Base-by-base conservation (phyloP, 1,284 basidiomycete species). In the Farysia itapuensis region DNA sequence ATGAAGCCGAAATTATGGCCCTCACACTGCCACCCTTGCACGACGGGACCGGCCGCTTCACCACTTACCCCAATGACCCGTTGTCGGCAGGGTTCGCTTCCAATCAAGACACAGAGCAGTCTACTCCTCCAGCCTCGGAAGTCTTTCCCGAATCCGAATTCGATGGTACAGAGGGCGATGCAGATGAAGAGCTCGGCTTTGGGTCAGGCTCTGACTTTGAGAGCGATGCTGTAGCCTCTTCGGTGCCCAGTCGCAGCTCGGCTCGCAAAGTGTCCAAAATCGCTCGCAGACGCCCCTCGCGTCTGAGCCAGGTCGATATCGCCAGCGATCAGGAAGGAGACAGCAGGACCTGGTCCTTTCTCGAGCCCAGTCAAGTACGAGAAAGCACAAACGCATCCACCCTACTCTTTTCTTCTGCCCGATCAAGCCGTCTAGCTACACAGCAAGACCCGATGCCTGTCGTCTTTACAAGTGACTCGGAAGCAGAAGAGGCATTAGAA, bases 151-250 rank as follows among this genome's bases (percentile, higher is more conserved):
- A 54, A 18, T 56, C 47, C 2, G 44, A 48, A 6, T 48, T 51
- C 31, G 56, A 51, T 18, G 48, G 43, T 20, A 54, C 58, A 18
- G 58, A 61, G 11, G 50, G 47, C 11, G 58, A 61, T 45, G 58
- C 51, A 8, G 58, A 61, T 20, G 58, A 56, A 37, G 58, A 61
- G 42, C 39, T 61, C 12, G 58, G 47, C 23, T 61, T 61, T 24
- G 58, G 51, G 16, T 61, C 58, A 6, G 58, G 58, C 20, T 61
- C 58, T 29, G 58, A 61, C 22, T 61, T 61, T 29, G 58, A 61
- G 25, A 56, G 51, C 37, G 58, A 61, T 36, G 51, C 48, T n/a
- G 39, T 49, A 9, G 49, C 50, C 24, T 52, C 57, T 13, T 60
- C 57, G 4, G 38, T 41, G 26, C 47, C 58, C 12, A 54, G 48